Evolutionary conservation across 2,329 filamentous ascomycete genomes (phyloP).

Genomic region (Pestalotiopsis sp.): DNA sequence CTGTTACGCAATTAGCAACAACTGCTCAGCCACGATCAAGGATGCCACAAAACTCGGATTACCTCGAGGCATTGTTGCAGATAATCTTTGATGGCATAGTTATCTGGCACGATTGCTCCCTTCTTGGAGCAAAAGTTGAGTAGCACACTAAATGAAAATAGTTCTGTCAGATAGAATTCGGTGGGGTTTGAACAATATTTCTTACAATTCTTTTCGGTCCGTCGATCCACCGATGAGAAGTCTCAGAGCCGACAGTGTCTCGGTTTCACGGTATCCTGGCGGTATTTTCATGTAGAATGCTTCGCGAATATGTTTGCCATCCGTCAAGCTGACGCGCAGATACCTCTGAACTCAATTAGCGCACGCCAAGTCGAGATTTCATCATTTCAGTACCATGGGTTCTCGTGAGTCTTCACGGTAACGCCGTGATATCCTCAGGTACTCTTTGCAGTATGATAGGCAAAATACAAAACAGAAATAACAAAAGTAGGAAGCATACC

Average conservation of each 20-base stretch:
- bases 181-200: fast-evolving
- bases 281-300: background rate
- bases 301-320: background rate
- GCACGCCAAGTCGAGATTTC: background rate
- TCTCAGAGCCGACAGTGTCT: background rate
- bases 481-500: background rate
- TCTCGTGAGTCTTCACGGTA: too few species aligned
- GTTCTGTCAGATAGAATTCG: background rate
- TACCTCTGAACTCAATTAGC: background rate
- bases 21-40: too few species aligned
- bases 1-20: background rate
- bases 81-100: background rate
- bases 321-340: background rate
- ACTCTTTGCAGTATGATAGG: too few species aligned
- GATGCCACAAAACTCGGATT: background rate
- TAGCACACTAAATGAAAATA: background rate
- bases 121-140: background rate
- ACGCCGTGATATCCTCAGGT: too few species aligned
- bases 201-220: background rate
- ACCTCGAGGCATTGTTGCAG: background rate
- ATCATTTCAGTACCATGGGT: too few species aligned
- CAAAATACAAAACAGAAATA: too few species aligned
- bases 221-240: background rate
- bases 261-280: background rate
- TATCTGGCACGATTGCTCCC: background rate